Conservation (phyloP, 441 rosid genomes). For the Daphne laureola region DNA sequence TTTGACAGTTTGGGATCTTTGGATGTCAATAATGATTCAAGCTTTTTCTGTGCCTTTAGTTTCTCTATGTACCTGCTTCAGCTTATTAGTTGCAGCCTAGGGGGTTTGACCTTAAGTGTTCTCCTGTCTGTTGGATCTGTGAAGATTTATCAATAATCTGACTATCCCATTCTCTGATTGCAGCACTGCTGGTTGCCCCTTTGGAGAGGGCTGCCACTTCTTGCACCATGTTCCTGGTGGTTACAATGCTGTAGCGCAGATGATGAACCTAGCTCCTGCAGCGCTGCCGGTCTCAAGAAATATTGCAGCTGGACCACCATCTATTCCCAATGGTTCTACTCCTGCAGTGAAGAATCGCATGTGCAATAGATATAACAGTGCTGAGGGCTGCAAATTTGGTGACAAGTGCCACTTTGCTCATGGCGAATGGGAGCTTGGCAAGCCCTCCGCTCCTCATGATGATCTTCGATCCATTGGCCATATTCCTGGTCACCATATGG, state of each 20-base stretch:
- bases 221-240: conserved; percentile 79
- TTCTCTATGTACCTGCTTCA: too few relatives aligned
- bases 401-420: conserved; percentile 71
- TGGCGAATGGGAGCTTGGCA: conserved; percentile 75
- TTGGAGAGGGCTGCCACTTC: conserved; percentile 87
- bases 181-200: conserved; percentile 84
- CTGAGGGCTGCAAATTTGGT: conserved; percentile 74
- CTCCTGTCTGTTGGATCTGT: too few relatives aligned
- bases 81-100: too few relatives aligned
- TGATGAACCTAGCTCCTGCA: conserved; percentile 46
- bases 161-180: conserved; percentile 19
- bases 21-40: too few relatives aligned
- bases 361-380: conserved; percentile 48
- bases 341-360: conserved; percentile 45
- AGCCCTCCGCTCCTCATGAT: conserved; percentile 32
- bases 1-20: too few relatives aligned
- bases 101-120: too few relatives aligned
- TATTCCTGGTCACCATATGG: conserved; percentile 30
- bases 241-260: conserved; percentile 63
- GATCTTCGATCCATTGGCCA: conserved; percentile 39
- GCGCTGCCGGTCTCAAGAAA: conserved; percentile 32
- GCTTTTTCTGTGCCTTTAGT: too few relatives aligned
- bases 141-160: not conserved
- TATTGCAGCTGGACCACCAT: conserved; percentile 18
- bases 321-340: conserved; percentile 32